Evolutionary conservation across 345 rosid species (phyloP).

Genomic region (Aethionema arabicum): DNA sequence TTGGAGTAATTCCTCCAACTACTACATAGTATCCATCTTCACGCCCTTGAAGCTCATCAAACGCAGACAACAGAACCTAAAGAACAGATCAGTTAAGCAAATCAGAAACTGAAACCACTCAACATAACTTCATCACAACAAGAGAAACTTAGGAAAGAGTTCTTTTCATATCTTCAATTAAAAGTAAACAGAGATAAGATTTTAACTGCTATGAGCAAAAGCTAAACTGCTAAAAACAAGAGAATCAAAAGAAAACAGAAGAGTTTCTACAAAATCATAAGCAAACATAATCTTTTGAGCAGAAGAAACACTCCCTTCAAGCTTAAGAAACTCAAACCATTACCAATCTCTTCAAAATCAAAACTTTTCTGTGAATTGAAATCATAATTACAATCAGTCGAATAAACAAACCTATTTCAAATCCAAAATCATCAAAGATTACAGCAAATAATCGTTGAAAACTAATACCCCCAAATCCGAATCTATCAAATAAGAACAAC

Average conservation of each 20-base stretch:
- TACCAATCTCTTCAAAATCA: neutral
- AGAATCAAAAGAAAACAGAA: too few relatives aligned
- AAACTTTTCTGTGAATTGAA: too few relatives aligned
- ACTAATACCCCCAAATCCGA: neutral
- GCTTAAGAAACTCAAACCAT: neutral
- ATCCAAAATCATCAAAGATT: neutral
- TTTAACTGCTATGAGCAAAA: too few relatives aligned
- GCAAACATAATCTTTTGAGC: too few relatives aligned
- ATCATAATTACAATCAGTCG: too few relatives aligned
- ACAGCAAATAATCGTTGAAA: neutral
- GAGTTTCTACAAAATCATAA: too few relatives aligned
- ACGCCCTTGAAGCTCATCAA: constrained; percentile 72
- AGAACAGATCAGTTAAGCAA: neutral
- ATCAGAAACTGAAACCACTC: constrained; percentile 13
- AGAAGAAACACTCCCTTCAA: too few relatives aligned
- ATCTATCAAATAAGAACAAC: constrained; percentile 15
- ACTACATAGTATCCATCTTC: constrained; percentile 88
- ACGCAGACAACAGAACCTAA: constrained; percentile 73
- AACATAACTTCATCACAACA: neutral
- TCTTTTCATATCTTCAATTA: neutral
- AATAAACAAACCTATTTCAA: constrained; percentile 16
- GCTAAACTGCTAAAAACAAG: too few relatives aligned
- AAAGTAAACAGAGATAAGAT: neutral
- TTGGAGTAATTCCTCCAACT: constrained; percentile 99
- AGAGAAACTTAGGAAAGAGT: neutral